Evolutionary conservation across 192 early-diverging fungal genomes (phyloP).

Genomic region (Coemansia sp.): DNA sequence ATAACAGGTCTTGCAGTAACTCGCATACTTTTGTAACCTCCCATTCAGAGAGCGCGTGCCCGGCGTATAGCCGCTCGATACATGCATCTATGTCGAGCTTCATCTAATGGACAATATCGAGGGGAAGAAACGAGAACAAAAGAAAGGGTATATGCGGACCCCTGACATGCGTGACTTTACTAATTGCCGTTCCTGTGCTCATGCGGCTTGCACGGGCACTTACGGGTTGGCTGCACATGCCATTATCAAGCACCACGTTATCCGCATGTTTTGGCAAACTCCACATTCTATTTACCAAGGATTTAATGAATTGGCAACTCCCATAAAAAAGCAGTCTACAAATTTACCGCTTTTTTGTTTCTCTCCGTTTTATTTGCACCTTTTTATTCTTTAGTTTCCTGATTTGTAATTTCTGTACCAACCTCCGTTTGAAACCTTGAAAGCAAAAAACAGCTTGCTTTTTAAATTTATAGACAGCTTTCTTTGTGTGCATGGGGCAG

Average conservation of each 20-base stretch:
- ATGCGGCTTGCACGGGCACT: too few species aligned
- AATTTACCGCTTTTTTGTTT: not conserved
- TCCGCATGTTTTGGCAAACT: too few species aligned
- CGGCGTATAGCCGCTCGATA: constrained; percentile 70
- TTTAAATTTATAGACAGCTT: not conserved
- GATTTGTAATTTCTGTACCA: constrained; percentile 3
- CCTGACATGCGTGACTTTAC: too few species aligned
- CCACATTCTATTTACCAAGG: too few species aligned
- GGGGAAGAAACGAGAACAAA: not conserved
- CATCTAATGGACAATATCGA: constrained; percentile 29
- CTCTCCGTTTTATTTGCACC: not conserved
- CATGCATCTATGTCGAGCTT: constrained; percentile 79
- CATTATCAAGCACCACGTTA: too few species aligned
- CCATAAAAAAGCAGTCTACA: not conserved
- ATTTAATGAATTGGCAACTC: not conserved
- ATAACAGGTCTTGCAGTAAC: constrained; percentile 74
- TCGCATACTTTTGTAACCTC: constrained; percentile 80
- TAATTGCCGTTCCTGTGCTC: too few species aligned
- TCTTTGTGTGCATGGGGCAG: constrained; percentile 31
- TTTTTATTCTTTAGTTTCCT: not conserved
- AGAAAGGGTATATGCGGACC: too few species aligned
- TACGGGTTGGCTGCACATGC: too few species aligned
- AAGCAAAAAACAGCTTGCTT: too few species aligned
- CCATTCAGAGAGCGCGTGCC: constrained; percentile 72
- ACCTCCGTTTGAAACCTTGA: not conserved